Base-by-base conservation (phyloP, 2,329 filamentous ascomycete genomes). In the Myriosclerotinia curreyana region DNA sequence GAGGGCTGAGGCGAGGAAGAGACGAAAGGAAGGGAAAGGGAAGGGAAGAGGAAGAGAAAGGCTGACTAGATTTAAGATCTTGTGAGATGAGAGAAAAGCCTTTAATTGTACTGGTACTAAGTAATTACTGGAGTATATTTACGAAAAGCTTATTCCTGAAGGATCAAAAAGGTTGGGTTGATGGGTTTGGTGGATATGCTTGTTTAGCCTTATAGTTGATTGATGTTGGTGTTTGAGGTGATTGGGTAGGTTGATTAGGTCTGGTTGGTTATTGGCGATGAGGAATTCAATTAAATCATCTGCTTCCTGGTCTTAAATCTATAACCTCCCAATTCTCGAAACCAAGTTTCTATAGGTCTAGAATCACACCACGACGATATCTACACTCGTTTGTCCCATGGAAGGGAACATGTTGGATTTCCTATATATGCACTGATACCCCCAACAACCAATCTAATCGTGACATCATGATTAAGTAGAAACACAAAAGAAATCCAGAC, bases 161-260 rank as follows among this genome's bases (percentile, higher is more conserved):
- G 54, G 54, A 56, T 56, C 9, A 46, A 22, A 56, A 46, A 46
- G 25, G 28, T 56, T 56, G 54, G 25, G 17, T 34, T 22, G 17
- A 2, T 25, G 6, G 5, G 4, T 5, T 17, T 22, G n/a, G 34
- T 25, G 8, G n/a, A 40, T 8, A 40, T 49, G 15, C 22, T 28
- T 25, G 22, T 40, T 14, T 12, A 42, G 15, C 22, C 52, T 25
- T 25, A 25, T n/a, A 15, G n/a, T 28, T n/a, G n/a, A 5, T 31
- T 31, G 28, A 6, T 31, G 28, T 31, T 31, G 28, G 28, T 31
- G 28, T 31, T 31, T n/a, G n/a, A n/a, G n/a, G n/a, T n/a, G n/a
- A n/a, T n/a, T n/a, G n/a, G n/a, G n/a, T n/a, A n/a, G n/a, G n/a
- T n/a, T n/a, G n/a, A n/a, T n/a, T n/a, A n/a, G n/a, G n/a, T n/a